These are phyloP conservation scores for Saccharum hybrid DNA, from an alignment of 202 grass and related monocot genomes.

Conservation along the genomic window DNA sequence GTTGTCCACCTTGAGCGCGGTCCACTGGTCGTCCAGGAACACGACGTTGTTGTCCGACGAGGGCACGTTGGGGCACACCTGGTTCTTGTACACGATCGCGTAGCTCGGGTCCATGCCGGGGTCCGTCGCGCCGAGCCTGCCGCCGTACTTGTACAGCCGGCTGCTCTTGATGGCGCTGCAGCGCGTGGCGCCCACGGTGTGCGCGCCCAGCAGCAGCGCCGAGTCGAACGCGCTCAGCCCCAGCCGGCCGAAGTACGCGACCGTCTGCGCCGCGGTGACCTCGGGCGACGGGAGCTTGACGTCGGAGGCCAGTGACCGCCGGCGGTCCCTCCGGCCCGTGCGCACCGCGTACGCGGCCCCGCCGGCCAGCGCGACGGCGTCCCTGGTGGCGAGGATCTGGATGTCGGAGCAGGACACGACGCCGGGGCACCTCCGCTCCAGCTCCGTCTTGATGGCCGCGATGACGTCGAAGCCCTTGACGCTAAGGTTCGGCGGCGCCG, in stretches of 20 bases:
- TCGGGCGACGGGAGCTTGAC: slow-evolving; percentile 48
- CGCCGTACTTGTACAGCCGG: slow-evolving; percentile 55
- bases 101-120: slow-evolving; percentile 42
- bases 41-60: slow-evolving; percentile 44
- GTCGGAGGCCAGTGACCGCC: slow-evolving; percentile 23
- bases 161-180: slow-evolving; percentile 53
- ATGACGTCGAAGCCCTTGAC: slow-evolving; percentile 70
- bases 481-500: slow-evolving; percentile 59
- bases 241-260: slow-evolving; percentile 44
- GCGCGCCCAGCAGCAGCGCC: slow-evolving; percentile 64
- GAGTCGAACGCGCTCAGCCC: slow-evolving; percentile 52
- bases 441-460: slow-evolving; percentile 50
- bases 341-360: slow-evolving; percentile 53
- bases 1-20: slow-evolving; percentile 41
- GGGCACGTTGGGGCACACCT: slow-evolving; percentile 59
- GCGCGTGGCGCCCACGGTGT: slow-evolving; percentile 72
- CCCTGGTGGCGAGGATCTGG: slow-evolving; percentile 61
- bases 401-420: slow-evolving; percentile 82
- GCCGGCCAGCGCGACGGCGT: slow-evolving; percentile 63
- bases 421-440: slow-evolving; percentile 68
- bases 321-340: slow-evolving; percentile 64
- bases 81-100: slow-evolving; percentile 35
- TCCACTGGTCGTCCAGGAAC: slow-evolving; percentile 67
- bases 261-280: slow-evolving; percentile 38
- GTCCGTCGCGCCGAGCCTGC: slow-evolving; percentile 46